A percentile compares a stretch with the other conserved stretches of the same genome.
Conservation (phyloP, 1,284 basidiomycete genomes). For the Irpex lacteus region DNA sequence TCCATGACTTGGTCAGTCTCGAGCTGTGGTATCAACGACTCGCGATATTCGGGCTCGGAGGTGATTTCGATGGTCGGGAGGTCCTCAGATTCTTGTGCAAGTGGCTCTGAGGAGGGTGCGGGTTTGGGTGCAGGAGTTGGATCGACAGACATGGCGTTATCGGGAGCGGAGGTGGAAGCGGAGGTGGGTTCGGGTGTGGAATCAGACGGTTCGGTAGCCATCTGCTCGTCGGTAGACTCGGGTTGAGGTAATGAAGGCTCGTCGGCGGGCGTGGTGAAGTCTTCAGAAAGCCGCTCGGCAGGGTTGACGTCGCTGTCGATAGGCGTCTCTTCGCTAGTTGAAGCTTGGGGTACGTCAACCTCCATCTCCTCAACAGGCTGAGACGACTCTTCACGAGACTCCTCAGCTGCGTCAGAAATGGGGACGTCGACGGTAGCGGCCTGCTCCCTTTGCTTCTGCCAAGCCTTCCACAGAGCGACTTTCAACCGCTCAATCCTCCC, state of each 20-base stretch:
- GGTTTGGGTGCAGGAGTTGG: neutral
- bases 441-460: slow-evolving; percentile 3
- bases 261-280: neutral
- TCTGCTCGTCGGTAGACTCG: neutral
- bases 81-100: neutral
- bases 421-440: neutral
- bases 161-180: neutral
- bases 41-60: neutral
- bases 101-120: neutral
- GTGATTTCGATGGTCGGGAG: no score
- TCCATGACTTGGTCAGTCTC: neutral
- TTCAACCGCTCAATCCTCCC: slow-evolving; percentile 39
- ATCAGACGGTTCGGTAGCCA: neutral
- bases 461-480: slow-evolving; percentile 14
- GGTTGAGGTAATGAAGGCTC: neutral
- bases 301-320: neutral
- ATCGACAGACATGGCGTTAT: slow-evolving; percentile 4
- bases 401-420: no score
- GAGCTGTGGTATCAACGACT: neutral
- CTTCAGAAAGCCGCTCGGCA: neutral
- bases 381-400: no score
- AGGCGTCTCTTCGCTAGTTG: no score
- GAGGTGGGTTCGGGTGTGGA: neutral
- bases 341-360: no score
- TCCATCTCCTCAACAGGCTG: no score